Conservation (phyloP, 106 monocot species). For the Acorus calamus region DNA sequence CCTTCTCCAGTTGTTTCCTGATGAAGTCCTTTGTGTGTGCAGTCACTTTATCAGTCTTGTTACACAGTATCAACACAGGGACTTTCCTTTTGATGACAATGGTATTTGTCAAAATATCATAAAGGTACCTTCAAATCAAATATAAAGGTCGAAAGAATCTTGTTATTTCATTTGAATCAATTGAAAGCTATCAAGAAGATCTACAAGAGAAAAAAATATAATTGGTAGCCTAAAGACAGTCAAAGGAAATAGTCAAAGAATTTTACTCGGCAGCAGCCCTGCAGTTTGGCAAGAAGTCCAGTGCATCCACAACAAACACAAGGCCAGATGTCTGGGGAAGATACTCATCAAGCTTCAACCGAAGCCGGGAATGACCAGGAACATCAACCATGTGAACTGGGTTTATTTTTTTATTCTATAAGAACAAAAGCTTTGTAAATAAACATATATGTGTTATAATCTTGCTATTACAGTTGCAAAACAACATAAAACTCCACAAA, state of each 20-base stretch:
- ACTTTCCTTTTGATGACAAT: constrained; percentile 68
- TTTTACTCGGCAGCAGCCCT: constrained; percentile 77
- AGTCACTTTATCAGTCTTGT: constrained; percentile 92
- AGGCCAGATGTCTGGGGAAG: constrained; percentile 78
- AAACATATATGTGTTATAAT: too few species aligned
- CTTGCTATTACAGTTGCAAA: too few species aligned
- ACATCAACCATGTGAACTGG: constrained; percentile 85
- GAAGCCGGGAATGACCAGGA: constrained; percentile 86
- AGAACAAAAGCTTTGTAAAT: too few species aligned
- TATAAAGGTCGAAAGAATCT: background rate
- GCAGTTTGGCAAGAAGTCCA: constrained; percentile 86
- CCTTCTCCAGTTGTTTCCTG: constrained; percentile 93
- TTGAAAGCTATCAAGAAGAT: too few species aligned
- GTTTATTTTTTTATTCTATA: constrained; percentile 24
- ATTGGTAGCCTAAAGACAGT: background rate
- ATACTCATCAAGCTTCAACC: constrained; percentile 79
- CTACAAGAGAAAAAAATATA: too few species aligned
- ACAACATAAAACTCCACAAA: background rate
- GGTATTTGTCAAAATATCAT: constrained; percentile 85
- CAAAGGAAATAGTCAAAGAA: background rate
- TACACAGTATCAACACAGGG: constrained; percentile 73
- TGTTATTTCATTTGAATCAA: too few species aligned
- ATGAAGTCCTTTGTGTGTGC: constrained; percentile 97
- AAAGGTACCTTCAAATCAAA: constrained; percentile 57
- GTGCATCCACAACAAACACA: constrained; percentile 87